phyloP scores from a whole-genome alignment of 495 filamentous ascomycete genomes.

The Mytilinidion resinicola region DNA sequence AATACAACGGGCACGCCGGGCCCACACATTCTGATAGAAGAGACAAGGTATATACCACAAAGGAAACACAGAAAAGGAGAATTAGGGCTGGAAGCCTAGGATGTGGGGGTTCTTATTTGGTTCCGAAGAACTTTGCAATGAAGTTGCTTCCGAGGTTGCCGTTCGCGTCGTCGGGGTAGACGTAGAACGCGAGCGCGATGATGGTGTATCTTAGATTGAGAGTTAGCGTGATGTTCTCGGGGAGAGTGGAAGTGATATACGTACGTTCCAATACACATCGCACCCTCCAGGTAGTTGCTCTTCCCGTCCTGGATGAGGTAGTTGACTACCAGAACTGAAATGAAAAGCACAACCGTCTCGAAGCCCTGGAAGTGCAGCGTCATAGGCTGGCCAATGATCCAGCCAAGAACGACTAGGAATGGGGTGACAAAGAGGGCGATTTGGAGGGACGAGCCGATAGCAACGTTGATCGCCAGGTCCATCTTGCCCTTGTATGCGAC shows the following conservation, averaged over 20 bases:
- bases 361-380: constrained; percentile 87
- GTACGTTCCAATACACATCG: constrained; percentile 75
- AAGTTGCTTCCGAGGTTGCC: constrained; percentile 18
- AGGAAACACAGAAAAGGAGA: neutral
- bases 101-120: no score
- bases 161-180: constrained; percentile 65
- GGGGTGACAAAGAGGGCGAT: constrained; percentile 92
- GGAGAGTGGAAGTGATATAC: constrained; percentile 30
- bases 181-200: constrained; percentile 83
- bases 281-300: constrained; percentile 91
- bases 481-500: constrained; percentile 95
- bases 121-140: constrained; percentile 7
- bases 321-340: constrained; percentile 83
- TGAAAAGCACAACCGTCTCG: constrained; percentile 89
- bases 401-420: constrained; percentile 83
- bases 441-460: constrained; percentile 88
- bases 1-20: no score
- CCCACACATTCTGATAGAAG: neutral
- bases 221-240: constrained; percentile 6
- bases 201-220: constrained; percentile 60
- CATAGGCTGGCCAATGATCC: constrained; percentile 81
- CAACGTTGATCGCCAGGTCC: constrained; percentile 92
- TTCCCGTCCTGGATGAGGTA: constrained; percentile 91
- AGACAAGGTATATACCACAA: neutral
- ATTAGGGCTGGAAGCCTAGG: neutral